phyloP scores from a whole-genome alignment of 371 early-diverging fungal genomes.

The Catenaria anguillulae region DNA sequence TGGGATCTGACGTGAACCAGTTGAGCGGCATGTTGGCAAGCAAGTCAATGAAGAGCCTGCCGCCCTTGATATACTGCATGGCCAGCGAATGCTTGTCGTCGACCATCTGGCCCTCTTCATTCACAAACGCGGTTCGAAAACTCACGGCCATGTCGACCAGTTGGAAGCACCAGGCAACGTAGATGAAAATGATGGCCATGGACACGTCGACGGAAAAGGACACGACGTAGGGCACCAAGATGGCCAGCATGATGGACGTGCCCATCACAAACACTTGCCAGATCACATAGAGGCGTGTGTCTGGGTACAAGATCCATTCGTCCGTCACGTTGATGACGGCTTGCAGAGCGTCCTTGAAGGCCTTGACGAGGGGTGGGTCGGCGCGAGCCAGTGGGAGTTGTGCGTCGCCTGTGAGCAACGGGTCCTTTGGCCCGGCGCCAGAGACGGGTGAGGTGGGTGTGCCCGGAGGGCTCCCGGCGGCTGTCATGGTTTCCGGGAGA shows the following conservation, averaged over 20 bases:
- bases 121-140: not conserved
- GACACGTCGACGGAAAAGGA: not conserved
- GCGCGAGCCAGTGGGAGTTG: too few species aligned
- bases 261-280: not conserved
- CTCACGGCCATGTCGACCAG: not conserved
- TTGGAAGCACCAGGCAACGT: not conserved
- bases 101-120: not conserved
- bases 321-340: too few species aligned
- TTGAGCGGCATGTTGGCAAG: not conserved
- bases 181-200: not conserved
- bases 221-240: not conserved
- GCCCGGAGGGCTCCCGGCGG: too few species aligned
- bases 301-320: not conserved
- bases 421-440: too few species aligned
- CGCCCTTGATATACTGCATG: not conserved
- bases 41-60: not conserved
- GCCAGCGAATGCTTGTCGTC: not conserved
- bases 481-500: too few species aligned
- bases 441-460: too few species aligned
- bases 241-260: not conserved
- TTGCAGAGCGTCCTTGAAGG: too few species aligned
- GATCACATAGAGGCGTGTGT: not conserved
- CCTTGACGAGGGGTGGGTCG: too few species aligned
- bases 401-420: too few species aligned
- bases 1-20: not conserved